Base-by-base conservation (phyloP, 441 rosid genomes). In the Sinapis alba region DNA sequence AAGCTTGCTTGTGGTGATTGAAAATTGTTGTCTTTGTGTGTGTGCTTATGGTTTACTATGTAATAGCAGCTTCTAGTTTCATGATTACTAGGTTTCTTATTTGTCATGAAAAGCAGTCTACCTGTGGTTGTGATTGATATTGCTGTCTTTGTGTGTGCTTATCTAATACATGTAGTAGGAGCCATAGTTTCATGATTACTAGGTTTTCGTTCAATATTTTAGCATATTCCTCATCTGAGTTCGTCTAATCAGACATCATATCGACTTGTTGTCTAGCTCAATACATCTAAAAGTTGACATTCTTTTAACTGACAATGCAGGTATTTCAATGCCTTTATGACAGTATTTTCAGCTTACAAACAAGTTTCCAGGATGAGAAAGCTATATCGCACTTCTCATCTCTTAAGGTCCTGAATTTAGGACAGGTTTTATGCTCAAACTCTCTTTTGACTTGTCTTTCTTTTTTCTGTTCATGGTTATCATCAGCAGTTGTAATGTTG, bases 381-480 rank as follows among this genome's bases (percentile, higher is more conserved):
- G 5, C 4, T 74, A 9, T 58, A 50, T 23, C 62, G 7, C 13
- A 24, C 8, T 47, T 38, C 5, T 41, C 21, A 26, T 57, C 50
- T 73, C 66, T 6, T 73, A 2, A 57, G 15, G 20, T 74, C 36
- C 51, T 57, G 51, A 19, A 58, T 74, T 28, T 13, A 41, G 18
- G 38, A 19, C 47, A 73, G 32, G 11, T 57, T 65, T 12, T 45
- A 24, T 66, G 53, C 16, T 34, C 5, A 60, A 50, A 60, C 50
- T 58, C 15, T 30, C 15, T 68, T 45, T 16, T 3, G 38, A 60
- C 8, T 47, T 57, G 18, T 65, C 72, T 64, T 65, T 41, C 56
- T 0, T 28, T 62, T 34, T 3, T 34, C 10, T 36, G 7, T 24
- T 23, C 18, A 63, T 36, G 41, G 56, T 54, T 15, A 12, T 41